These are phyloP conservation scores for Monilinia polystroma DNA, from an alignment of 2,329 filamentous ascomycete species.

Conservation along the genomic window DNA sequence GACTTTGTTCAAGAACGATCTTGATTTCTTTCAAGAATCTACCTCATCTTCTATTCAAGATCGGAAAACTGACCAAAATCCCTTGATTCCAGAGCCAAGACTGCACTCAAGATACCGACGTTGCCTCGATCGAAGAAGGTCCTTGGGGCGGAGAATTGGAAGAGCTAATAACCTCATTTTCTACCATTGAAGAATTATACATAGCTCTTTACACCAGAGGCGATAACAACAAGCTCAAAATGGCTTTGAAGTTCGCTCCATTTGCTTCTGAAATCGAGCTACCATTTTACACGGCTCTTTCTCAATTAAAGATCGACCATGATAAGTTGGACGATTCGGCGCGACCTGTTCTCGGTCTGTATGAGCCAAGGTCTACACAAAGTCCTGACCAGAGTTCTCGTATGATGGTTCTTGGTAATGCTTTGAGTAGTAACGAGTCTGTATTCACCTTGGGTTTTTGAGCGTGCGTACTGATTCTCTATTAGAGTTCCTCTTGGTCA, in stretches of 20 bases:
- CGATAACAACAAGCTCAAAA: constrained; percentile 20
- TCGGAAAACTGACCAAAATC: constrained; percentile 9
- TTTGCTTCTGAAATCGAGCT: constrained; percentile 94
- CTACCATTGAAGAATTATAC: constrained; percentile 8
- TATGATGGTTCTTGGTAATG: constrained; percentile 87
- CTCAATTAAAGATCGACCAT: constrained; percentile 90
- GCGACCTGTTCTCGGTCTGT: constrained; percentile 80
- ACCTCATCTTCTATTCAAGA: background rate
- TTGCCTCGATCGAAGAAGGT: constrained; percentile 20
- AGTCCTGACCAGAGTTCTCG: constrained; percentile 74
- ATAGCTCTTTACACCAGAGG: constrained; percentile 1
- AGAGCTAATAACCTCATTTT: constrained; percentile 9
- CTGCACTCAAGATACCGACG: constrained; percentile 12
- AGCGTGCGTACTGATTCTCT: constrained; percentile 20
- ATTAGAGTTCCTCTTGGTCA: constrained; percentile 64
- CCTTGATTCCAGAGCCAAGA: constrained; percentile 9
- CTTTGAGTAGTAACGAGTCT: constrained; percentile 79
- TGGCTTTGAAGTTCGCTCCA: constrained; percentile 71
- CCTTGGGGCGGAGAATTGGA: constrained; percentile 18
- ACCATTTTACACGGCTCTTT: constrained; percentile 91
- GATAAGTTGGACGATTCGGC: constrained; percentile 95
- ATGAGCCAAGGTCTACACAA: constrained; percentile 75
- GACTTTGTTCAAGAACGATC: background rate
- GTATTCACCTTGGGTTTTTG: constrained; percentile 41
- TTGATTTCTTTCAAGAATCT: background rate